A percentile compares a stretch with the other conserved stretches of the same genome.
phyloP scores from a whole-genome alignment of 768 basidiomycete genomes.

The Tricholoma furcatifolium region DNA sequence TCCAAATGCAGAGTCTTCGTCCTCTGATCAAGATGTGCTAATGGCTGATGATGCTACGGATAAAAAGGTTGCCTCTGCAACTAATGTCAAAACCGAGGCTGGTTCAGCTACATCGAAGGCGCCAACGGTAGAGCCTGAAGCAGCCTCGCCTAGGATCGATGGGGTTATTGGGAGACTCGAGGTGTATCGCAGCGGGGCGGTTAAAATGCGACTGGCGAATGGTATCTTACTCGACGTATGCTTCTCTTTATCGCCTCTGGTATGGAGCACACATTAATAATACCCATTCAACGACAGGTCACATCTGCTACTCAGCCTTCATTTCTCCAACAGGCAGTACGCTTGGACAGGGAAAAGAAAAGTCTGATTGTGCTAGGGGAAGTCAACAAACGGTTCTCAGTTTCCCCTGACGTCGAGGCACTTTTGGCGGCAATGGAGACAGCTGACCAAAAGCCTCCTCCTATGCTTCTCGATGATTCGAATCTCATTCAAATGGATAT shows the following conservation, averaged over 20 bases:
- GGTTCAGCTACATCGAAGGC: slow-evolving; percentile 18
- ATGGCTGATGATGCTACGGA: slow-evolving; percentile 25
- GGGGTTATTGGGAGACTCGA: slow-evolving; percentile 85
- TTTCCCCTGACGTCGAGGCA: slow-evolving; percentile 79
- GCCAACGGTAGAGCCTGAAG: slow-evolving; percentile 20
- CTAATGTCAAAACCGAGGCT: slow-evolving; percentile 53
- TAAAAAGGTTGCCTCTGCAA: slow-evolving; percentile 66
- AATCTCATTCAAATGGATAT: slow-evolving; percentile 56
- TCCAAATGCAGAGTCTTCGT: slow-evolving; percentile 27
- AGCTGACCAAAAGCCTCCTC: slow-evolving; percentile 35
- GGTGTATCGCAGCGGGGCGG: slow-evolving; percentile 79
- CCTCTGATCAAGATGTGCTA: slow-evolving; percentile 28
- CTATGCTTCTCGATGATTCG: slow-evolving; percentile 35
- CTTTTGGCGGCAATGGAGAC: slow-evolving; percentile 66
- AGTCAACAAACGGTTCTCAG: slow-evolving; percentile 80
- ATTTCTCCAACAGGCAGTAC: slow-evolving; percentile 85
- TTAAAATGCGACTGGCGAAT: slow-evolving; percentile 83
- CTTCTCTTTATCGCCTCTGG: slow-evolving; percentile 11
- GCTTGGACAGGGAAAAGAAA: slow-evolving; percentile 61
- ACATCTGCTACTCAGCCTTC: slow-evolving; percentile 80
- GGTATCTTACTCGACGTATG: slow-evolving; percentile 83
- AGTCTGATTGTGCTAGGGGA: slow-evolving; percentile 77
- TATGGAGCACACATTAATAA: neutral
- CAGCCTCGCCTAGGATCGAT: slow-evolving; percentile 44
- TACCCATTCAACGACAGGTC: slow-evolving; percentile 46